Conservation (phyloP, 495 filamentous ascomycete species). For the Trichocladium uniseriatum region DNA sequence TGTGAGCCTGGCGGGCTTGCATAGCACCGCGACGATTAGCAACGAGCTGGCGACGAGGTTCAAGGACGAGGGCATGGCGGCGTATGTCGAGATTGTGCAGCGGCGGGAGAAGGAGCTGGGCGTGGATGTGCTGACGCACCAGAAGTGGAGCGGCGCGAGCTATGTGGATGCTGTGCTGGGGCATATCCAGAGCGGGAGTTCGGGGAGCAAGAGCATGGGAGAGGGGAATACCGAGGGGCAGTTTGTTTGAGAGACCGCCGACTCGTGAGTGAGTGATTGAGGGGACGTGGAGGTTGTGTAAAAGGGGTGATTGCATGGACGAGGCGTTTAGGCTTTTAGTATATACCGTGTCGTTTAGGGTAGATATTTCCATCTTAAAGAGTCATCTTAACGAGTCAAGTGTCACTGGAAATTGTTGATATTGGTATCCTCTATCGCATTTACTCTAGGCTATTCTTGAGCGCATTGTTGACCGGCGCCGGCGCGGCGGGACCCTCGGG, state of each 20-base stretch:
- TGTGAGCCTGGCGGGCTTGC: conserved; percentile 82
- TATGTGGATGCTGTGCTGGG: conserved; percentile 93
- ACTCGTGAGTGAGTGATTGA: no score
- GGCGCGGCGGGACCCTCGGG: conserved; percentile 66
- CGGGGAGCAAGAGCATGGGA: conserved; percentile 71
- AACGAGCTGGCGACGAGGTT: conserved; percentile 73
- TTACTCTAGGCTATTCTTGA: conserved; percentile 28
- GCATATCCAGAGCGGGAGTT: conserved; percentile 84
- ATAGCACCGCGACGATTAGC: conserved; percentile 80
- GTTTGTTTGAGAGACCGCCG: conserved; percentile 32
- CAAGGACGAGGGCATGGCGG: conserved; percentile 87
- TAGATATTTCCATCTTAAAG: neutral
- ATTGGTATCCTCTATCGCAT: neutral
- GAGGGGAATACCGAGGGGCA: conserved; percentile 68
- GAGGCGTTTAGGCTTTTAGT: no score
- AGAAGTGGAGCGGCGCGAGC: conserved; percentile 92
- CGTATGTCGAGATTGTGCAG: conserved; percentile 89
- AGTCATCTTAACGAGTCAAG: neutral
- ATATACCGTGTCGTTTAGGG: no score
- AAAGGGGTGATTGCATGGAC: no score
- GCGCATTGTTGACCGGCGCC: conserved; percentile 62
- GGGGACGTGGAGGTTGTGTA: no score
- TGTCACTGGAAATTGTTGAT: neutral
- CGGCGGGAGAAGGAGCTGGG: conserved; percentile 82
- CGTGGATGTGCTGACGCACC: conserved; percentile 91